Base-by-base conservation (phyloP, 75 land plant species). In the Selaginella tamariscina region DNA sequence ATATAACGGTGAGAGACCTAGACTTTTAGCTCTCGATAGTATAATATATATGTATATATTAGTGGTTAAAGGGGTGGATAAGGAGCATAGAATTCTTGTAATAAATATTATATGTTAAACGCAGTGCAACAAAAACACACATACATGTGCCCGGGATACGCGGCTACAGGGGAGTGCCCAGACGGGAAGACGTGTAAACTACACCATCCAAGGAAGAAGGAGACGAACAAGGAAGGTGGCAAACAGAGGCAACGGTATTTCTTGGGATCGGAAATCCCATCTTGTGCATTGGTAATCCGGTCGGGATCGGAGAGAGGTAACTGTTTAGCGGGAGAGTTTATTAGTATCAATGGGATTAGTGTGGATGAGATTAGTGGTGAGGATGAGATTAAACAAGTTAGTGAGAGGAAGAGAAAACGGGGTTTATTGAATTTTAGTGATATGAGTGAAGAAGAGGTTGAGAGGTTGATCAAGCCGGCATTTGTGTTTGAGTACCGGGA, bases 101-200 rank as follows among this genome's bases (percentile, higher is more conserved):
- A n/a, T n/a, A n/a, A n/a, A n/a, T n/a, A n/a, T n/a, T 29, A 8
- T 66, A 29, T 20, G 2, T 65, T 65, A 15, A 15, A 27, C 59
- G 79, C 97, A 95, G 99, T 95, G 99, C 69, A 81, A 82, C 71
- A 95, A 87, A 90, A 91, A 73, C 99, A 95, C 74, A 95, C 83
- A 60, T 85, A 85, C 64, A 81, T 82, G 55, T 95, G 99, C 66
- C 99, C 91, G 2, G 65, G 26, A 2, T 87, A 73, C 66, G 80
- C 84, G 66, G 78, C 77, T 64, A 85, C 79, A 27, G 96, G 99
- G n/a, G 71, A 71, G 32, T 95, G 99, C 57, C 67, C 75, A 59
- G 72, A 74, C 55, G 80, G 81, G 26, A 64, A 73, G 27, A 69
- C 74, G 33, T 95, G 99, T 80, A 95, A 85, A 68, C 86, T 95